A percentile compares a stretch with the other conserved stretches of the same genome.
Evolutionary conservation across 1,139 yeast species (phyloP).

Genomic region (Diutina rugosa): DNA sequence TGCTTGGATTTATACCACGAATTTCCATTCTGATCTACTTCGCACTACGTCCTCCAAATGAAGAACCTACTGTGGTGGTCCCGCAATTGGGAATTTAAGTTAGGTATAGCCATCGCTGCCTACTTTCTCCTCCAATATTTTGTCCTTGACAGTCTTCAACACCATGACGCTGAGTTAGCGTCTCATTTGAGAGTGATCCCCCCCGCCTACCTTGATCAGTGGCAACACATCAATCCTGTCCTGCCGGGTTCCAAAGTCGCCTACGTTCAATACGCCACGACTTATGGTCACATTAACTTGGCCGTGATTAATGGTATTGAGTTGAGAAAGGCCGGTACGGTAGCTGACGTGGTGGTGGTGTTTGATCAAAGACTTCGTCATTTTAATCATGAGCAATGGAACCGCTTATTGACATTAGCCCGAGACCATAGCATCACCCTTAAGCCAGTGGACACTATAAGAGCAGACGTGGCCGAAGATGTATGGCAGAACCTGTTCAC

Average conservation of each 20-base stretch:
- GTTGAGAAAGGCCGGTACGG: background rate
- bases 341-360: background rate
- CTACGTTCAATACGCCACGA: constrained; percentile 1
- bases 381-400: background rate
- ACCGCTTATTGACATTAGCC: constrained; percentile 4
- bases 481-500: constrained; percentile 43
- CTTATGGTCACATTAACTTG: background rate
- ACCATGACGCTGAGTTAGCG: background rate
- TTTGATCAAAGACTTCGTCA: background rate
- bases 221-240: background rate
- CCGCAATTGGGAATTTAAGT: background rate
- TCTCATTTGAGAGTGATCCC: background rate
- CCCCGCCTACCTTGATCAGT: background rate
- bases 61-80: background rate
- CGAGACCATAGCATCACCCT: background rate
- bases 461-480: constrained; percentile 9
- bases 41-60: background rate
- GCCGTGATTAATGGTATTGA: background rate
- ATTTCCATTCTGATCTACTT: background rate
- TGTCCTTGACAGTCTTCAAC: background rate
- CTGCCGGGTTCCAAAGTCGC: background rate
- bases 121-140: background rate
- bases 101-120: background rate
- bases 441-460: constrained; percentile 6
- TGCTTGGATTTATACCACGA: too few relatives aligned